Evolutionary conservation across 164 flowering plant species (phyloP).

Genomic region (Berberis vulgaris): DNA sequence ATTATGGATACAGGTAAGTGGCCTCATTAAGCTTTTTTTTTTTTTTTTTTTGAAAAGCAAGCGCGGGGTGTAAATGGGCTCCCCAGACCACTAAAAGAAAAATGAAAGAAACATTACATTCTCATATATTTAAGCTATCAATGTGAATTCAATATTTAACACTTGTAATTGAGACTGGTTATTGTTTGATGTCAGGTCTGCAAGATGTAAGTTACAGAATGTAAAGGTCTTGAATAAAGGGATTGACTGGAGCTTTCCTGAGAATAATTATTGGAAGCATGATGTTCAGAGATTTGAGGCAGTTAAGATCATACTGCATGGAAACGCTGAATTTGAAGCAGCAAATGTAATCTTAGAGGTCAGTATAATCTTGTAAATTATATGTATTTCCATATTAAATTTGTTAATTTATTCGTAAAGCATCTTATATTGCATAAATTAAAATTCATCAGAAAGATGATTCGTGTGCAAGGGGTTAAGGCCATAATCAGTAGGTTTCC

Average conservation of each 20-base stretch:
- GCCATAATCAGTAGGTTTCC: no score
- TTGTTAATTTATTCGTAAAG: neutral
- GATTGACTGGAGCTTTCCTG: slow-evolving; percentile 65
- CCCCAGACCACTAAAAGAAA: no score
- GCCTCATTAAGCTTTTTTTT: neutral
- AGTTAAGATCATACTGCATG: slow-evolving; percentile 66
- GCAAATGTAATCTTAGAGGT: slow-evolving; percentile 66
- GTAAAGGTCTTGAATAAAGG: slow-evolving; percentile 70
- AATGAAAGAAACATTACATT: no score
- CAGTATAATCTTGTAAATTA: neutral
- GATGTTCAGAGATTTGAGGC: slow-evolving; percentile 63
- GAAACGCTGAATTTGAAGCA: slow-evolving; percentile 99
- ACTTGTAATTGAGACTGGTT: neutral
- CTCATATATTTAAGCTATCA: no score
- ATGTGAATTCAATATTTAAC: neutral
- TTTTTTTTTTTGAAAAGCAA: no score
- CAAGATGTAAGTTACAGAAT: slow-evolving; percentile 68
- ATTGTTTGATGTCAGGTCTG: slow-evolving; percentile 44
- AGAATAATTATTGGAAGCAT: slow-evolving; percentile 83
- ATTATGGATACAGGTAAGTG: slow-evolving; percentile 75
- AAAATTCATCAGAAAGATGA: no score
- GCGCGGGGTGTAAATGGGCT: no score
- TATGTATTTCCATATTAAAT: no score
- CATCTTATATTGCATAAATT: neutral
- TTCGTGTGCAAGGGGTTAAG: no score